Percentiles rank a stretch among this genome's conserved stretches.
Evolutionary conservation across 192 early-diverging fungal genomes (phyloP).

Genomic region (Backusella macrospora): DNA sequence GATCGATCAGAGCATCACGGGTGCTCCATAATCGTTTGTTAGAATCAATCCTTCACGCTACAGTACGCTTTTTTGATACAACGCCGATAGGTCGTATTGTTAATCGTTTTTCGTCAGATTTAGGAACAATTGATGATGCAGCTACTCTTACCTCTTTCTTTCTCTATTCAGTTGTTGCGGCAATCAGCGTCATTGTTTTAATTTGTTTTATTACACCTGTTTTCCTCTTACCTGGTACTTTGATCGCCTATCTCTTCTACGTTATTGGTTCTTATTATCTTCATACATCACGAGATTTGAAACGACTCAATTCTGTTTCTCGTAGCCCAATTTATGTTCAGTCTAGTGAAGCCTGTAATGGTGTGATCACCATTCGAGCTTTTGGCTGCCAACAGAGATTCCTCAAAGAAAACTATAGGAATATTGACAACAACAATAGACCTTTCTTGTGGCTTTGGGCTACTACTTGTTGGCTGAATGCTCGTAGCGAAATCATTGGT

Average conservation of each 20-base stretch:
- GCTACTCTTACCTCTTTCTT: constrained; percentile 55
- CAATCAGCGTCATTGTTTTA: constrained; percentile 60
- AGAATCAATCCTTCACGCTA: constrained; percentile 60
- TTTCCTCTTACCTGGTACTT: constrained; percentile 53
- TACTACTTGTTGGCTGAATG: constrained; percentile 81
- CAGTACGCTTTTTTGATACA: constrained; percentile 85
- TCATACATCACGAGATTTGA: constrained; percentile 73
- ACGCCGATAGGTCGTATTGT: constrained; percentile 82
- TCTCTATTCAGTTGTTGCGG: constrained; percentile 47
- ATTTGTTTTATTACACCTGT: constrained; percentile 57
- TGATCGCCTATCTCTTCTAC: constrained; percentile 47
- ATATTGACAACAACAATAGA: constrained; percentile 72
- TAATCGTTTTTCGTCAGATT: constrained; percentile 87
- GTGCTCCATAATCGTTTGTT: constrained; percentile 60
- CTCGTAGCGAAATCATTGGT: constrained; percentile 78
- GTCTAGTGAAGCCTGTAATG: constrained; percentile 74
- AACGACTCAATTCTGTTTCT: constrained; percentile 80
- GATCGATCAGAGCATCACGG: constrained; percentile 60
- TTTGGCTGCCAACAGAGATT: constrained; percentile 72
- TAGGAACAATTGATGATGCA: constrained; percentile 74
- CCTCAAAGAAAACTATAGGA: constrained; percentile 47
- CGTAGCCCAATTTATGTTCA: constrained; percentile 75
- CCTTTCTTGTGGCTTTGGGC: constrained; percentile 83
- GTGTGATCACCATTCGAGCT: constrained; percentile 81
- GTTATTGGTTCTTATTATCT: constrained; percentile 63